Evolutionary conservation across 2,329 filamentous ascomycete species (phyloP), one percentile per base, ranked within the genome.

Genomic region (Fusarium pseudonygamai): DNA sequence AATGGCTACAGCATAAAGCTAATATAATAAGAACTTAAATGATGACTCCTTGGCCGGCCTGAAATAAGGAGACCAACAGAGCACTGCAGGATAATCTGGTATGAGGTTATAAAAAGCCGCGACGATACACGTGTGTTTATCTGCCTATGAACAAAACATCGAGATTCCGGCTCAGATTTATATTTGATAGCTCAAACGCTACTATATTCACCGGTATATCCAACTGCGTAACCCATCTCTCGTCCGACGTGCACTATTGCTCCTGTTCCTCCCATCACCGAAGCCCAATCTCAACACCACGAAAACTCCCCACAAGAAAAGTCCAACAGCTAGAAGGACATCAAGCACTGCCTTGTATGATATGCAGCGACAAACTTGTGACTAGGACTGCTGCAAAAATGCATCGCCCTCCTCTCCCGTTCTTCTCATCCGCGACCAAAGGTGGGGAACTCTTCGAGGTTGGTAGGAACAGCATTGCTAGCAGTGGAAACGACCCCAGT

Each of bases 31-130:
- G n/a, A n/a, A n/a, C n/a, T n/a, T n/a, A n/a, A n/a, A n/a, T n/a
- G n/a, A n/a, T n/a, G n/a, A n/a, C n/a, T n/a, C n/a, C n/a, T n/a
- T n/a, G n/a, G n/a, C n/a, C n/a, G n/a, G n/a, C n/a, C n/a, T 13
- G 3, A 20, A 18, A 26, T 12, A 6, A 6, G 15, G 15, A 24
- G 15, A 24, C 3, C 0, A 42, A n/a, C 4, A 6, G 2, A 10
- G 10, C 9, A 11, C 7, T 37, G 18, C 16, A 18, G 4, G 18
- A 12, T 20, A 9, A 10, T 20, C 10, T 2, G 7, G 14, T 15
- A 14, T 16, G 18, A 13, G 3, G 0, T 11, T 39, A 12, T 13
- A 22, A 0, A 13, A 24, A 26, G 3, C n/a, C 4, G 11, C 9
- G 3, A 15, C 4, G 8, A 24, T 11, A 18, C n/a, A 26, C 12